Percentiles rank a stretch among this genome's conserved stretches.
Evolutionary conservation across 768 basidiomycete genomes (phyloP).

Genomic region (Boletus barrowsii): DNA sequence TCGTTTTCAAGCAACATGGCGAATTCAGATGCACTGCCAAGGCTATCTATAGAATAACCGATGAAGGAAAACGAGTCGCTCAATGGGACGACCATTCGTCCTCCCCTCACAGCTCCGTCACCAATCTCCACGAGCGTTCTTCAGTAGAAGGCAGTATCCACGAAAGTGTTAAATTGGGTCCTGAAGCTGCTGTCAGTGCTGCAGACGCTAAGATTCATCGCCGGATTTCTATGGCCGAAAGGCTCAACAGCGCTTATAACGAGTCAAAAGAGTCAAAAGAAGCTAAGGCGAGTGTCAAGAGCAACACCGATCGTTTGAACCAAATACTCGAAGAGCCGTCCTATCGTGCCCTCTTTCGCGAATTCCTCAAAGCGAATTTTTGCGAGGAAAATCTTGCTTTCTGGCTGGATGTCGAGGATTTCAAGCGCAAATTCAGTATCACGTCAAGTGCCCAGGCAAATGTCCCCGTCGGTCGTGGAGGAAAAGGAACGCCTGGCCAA

Average conservation of each 20-base stretch:
- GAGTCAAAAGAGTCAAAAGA: conserved; percentile 47
- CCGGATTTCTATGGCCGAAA: conserved; percentile 75
- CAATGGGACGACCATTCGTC: conserved; percentile 67
- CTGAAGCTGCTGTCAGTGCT: conserved; percentile 30
- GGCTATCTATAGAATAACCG: conserved; percentile 91
- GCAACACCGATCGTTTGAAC: conserved; percentile 85
- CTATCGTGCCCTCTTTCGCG: conserved; percentile 86
- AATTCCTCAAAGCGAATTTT: conserved; percentile 90
- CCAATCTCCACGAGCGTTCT: conserved; percentile 59
- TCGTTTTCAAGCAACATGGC: conserved; percentile 67
- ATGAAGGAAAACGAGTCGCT: conserved; percentile 82
- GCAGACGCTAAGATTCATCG: conserved; percentile 68
- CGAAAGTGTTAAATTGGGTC: conserved; percentile 26
- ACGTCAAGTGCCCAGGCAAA: conserved; percentile 86
- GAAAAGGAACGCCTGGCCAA: conserved; percentile 63
- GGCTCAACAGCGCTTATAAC: conserved; percentile 50
- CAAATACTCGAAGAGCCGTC: conserved; percentile 93
- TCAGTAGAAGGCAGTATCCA: conserved; percentile 47
- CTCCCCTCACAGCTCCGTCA: conserved; percentile 65
- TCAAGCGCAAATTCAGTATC: conserved; percentile 93
- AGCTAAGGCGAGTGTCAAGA: conserved; percentile 65
- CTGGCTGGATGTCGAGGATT: conserved; percentile 96
- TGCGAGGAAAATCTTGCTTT: conserved; percentile 98
- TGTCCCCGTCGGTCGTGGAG: conserved; percentile 37
- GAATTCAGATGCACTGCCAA: conserved; percentile 97